Evolutionary conservation across 768 basidiomycete species (phyloP).

Genomic region (Termitomyces heimii): DNA sequence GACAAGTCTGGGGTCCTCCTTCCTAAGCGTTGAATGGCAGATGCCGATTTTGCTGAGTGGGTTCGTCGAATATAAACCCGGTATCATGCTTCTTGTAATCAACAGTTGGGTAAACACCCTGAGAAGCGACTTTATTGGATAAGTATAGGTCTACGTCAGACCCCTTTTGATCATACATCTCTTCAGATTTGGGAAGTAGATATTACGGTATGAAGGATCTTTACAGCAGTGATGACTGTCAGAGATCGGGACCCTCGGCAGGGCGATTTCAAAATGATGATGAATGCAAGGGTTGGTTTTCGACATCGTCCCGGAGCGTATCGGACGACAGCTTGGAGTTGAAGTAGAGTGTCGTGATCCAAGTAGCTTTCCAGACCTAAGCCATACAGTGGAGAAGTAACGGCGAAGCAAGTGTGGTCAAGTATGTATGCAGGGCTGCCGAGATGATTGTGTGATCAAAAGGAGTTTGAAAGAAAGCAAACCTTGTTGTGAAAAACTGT

Average conservation of each 20-base stretch:
- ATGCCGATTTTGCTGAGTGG: neutral
- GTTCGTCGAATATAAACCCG: neutral
- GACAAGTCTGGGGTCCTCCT: neutral
- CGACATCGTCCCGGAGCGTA: no score
- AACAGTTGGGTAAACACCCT: neutral
- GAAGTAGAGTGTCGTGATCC: no score
- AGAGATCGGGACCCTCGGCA: neutral
- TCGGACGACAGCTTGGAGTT: no score
- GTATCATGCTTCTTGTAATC: neutral
- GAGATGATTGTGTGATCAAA: slow-evolving; percentile 1
- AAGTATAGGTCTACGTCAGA: neutral
- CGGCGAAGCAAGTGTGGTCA: neutral
- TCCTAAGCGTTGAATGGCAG: neutral
- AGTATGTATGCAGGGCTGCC: neutral
- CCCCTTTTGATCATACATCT: neutral
- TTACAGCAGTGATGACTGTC: neutral
- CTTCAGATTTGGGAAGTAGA: neutral
- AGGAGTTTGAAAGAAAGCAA: slow-evolving; percentile 23
- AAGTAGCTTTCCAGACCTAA: neutral
- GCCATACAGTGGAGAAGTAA: neutral
- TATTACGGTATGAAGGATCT: neutral
- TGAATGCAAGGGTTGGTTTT: no score
- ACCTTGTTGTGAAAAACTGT: slow-evolving; percentile 68
- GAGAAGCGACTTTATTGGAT: neutral
- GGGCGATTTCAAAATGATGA: neutral